These are phyloP conservation scores for Conticribra guillardii DNA, from an alignment of 108 stramenopile genomes.

Conservation along the genomic window DNA sequence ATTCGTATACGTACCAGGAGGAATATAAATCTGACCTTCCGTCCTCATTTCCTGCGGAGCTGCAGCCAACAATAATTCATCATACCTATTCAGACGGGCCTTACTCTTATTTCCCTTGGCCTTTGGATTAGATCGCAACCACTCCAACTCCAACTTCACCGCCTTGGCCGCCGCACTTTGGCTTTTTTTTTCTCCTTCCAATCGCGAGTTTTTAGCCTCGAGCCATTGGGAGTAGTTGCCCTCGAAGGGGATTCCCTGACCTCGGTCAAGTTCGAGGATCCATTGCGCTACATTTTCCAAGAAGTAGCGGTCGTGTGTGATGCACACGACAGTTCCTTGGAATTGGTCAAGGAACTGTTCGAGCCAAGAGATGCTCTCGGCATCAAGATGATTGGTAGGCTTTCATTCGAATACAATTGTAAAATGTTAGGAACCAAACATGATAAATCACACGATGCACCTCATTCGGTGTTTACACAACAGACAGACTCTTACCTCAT, in stretches of 20 bases:
- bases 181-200: slow-evolving; percentile 85
- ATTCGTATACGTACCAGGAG: too few relatives aligned
- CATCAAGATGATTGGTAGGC: slow-evolving; percentile 79
- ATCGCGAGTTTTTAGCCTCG: slow-evolving; percentile 85
- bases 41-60: slow-evolving; percentile 76
- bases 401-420: not conserved
- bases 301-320: slow-evolving; percentile 95
- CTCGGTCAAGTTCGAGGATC: slow-evolving; percentile 96
- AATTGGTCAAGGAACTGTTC: slow-evolving; percentile 90
- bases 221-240: slow-evolving; percentile 97
- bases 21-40: slow-evolving; percentile 93
- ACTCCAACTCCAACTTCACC: slow-evolving; percentile 86
- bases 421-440: not conserved
- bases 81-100: slow-evolving; percentile 90
- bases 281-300: slow-evolving; percentile 95
- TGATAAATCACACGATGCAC: slow-evolving; percentile 51
- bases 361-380: slow-evolving; percentile 83
- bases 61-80: slow-evolving; percentile 84
- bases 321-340: slow-evolving; percentile 95
- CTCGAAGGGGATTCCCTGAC: slow-evolving; percentile 91
- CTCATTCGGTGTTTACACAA: not conserved
- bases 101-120: slow-evolving; percentile 91
- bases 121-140: slow-evolving; percentile 91
- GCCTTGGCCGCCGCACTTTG: slow-evolving; percentile 84
- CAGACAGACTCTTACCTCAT: slow-evolving; percentile 57